Percentiles rank a stretch among this genome's conserved stretches.
These are phyloP conservation scores for Macrolepiota dolichaula DNA, from an alignment of 768 basidiomycete species.

Conservation along the genomic window DNA sequence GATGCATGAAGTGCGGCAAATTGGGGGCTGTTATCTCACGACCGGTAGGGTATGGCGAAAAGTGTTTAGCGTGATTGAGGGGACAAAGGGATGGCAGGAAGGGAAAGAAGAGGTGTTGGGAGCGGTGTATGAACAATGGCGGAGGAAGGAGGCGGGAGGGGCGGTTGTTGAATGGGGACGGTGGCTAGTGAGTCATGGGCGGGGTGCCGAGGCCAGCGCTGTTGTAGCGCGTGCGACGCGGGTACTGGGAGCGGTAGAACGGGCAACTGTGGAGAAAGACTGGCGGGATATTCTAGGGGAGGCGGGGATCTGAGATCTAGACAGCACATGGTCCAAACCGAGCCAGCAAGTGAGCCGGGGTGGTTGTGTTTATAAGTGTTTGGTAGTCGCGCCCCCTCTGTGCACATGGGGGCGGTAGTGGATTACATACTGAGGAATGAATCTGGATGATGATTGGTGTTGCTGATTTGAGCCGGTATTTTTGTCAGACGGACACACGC, in stretches of 20 bases:
- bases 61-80: conserved; percentile 33
- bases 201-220: conserved; percentile 36
- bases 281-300: conserved; percentile 23
- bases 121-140: conserved; percentile 43
- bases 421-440: conserved; percentile 13
- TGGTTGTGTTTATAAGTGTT: neutral
- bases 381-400: too few relatives aligned
- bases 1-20: conserved; percentile 32
- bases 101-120: conserved; percentile 24
- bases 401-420: conserved; percentile 7
- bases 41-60: conserved; percentile 40
- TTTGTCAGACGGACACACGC: conserved; percentile 10
- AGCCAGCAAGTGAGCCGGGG: neutral
- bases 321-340: conserved; percentile 13
- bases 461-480: conserved; percentile 8
- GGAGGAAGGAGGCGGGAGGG: conserved; percentile 28
- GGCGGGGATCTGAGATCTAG: conserved; percentile 8
- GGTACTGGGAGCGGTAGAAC: conserved; percentile 23
- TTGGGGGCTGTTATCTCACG: conserved; percentile 39
- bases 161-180: conserved; percentile 42
- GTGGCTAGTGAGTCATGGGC: conserved; percentile 41
- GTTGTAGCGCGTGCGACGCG: conserved; percentile 30
- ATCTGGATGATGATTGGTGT: conserved; percentile 14
- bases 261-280: conserved; percentile 29
- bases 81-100: conserved; percentile 16